These are phyloP conservation scores for Aspergillus heteromorphus DNA, from an alignment of 495 filamentous ascomycete genomes.

Conservation along the genomic window DNA sequence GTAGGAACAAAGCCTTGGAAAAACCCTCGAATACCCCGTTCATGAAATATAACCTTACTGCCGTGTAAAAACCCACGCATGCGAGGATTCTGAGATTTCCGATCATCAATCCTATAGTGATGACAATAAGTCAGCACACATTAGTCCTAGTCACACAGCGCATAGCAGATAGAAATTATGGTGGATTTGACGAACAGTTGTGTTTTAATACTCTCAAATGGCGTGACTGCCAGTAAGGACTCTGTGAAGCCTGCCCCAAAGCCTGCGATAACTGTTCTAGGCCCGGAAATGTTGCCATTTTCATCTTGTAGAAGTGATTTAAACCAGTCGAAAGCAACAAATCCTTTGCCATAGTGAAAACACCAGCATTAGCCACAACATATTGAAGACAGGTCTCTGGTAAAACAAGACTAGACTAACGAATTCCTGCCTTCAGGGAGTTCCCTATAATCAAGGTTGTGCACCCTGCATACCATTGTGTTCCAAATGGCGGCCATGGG, in stretches of 20 bases:
- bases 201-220: constrained; percentile 97
- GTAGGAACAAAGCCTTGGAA: constrained; percentile 97
- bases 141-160: background rate
- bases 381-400: background rate
- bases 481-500: constrained; percentile 92
- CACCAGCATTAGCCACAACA: constrained; percentile 6
- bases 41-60: constrained; percentile 75
- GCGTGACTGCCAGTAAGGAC: constrained; percentile 88
- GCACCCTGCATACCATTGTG: constrained; percentile 96
- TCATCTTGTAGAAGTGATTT: constrained; percentile 77
- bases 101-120: constrained; percentile 76
- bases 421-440: constrained; percentile 89
- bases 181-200: constrained; percentile 53
- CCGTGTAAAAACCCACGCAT: constrained; percentile 93
- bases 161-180: background rate
- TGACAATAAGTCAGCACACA: constrained; percentile 6
- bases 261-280: constrained; percentile 84
- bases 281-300: constrained; percentile 84
- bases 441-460: constrained; percentile 97
- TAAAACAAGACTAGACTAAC: constrained; percentile 43
- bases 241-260: constrained; percentile 95
- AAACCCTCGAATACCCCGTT: constrained; percentile 85
- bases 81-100: constrained; percentile 77
- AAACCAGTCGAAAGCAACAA: constrained; percentile 93
- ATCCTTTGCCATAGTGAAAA: constrained; percentile 50